These are phyloP conservation scores for Sherardia arvensis DNA, from an alignment of 257 asterid species.

Conservation along the genomic window DNA sequence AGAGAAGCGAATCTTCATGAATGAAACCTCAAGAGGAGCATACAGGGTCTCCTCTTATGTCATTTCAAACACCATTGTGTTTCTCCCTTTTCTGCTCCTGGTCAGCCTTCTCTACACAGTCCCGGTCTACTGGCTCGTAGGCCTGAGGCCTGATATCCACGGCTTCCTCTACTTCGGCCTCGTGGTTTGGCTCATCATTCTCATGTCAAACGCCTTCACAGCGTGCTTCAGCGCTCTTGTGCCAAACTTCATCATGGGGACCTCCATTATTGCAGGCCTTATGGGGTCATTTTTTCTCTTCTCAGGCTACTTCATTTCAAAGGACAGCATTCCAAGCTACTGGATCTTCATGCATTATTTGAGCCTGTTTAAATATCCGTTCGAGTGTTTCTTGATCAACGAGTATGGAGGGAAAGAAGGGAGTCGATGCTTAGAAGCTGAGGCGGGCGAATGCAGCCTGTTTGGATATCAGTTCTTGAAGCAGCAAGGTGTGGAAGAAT, in stretches of 20 bases:
- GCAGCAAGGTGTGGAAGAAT: slow-evolving; percentile 47
- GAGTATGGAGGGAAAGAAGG: slow-evolving; percentile 69
- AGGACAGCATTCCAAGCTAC: slow-evolving; percentile 50
- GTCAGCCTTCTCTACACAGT: slow-evolving; percentile 44
- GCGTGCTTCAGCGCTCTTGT: slow-evolving; percentile 78
- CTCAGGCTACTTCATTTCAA: slow-evolving; percentile 68
- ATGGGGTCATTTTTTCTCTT: slow-evolving; percentile 91
- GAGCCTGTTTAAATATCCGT: slow-evolving; percentile 80
- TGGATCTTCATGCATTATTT: slow-evolving; percentile 88
- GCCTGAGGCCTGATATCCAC: slow-evolving; percentile 43
- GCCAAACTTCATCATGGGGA: slow-evolving; percentile 82
- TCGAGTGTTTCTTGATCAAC: slow-evolving; percentile 70
- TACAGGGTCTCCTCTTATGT: slow-evolving; percentile 74
- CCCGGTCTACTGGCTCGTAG: slow-evolving; percentile 77
- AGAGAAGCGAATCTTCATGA: slow-evolving; percentile 56
- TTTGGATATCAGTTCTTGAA: slow-evolving; percentile 45
- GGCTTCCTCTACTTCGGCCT: slow-evolving; percentile 62
- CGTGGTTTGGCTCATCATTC: slow-evolving; percentile 62
- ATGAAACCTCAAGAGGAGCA: slow-evolving; percentile 70
- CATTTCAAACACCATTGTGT: slow-evolving; percentile 59
- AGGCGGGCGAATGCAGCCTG: slow-evolving; percentile 39
- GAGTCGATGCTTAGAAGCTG: slow-evolving; percentile 40
- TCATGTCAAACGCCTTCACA: slow-evolving; percentile 80
- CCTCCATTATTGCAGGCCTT: slow-evolving; percentile 70
- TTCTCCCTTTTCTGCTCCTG: slow-evolving; percentile 60